Conservation (phyloP, 139 green algal genomes). For the Pleodorina starrii region DNA sequence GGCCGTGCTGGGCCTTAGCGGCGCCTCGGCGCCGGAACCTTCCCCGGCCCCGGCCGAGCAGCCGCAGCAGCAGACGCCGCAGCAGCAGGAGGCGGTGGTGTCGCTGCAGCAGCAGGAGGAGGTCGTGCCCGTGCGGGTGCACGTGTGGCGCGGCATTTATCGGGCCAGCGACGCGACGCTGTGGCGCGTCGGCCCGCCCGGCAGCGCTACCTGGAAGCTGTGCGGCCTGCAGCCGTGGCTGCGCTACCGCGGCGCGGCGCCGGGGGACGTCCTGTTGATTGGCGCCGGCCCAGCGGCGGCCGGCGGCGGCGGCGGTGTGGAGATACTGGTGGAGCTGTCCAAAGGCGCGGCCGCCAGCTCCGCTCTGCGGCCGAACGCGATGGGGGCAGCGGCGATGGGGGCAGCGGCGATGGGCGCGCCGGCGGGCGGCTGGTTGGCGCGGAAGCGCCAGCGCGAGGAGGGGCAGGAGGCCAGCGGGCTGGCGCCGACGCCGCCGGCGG, state of each 20-base stretch:
- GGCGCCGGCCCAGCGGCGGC: neutral
- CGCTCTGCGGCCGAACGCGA: neutral
- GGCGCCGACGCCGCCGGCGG: neutral
- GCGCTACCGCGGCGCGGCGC: neutral
- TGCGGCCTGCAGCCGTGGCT: slow-evolving; percentile 5
- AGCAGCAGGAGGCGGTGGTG: neutral
- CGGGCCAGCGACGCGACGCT: neutral
- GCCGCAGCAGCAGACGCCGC: too few species aligned
- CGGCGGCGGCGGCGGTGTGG: neutral
- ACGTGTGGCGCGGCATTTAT: neutral
- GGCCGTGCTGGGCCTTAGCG: neutral
- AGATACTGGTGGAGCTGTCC: neutral
- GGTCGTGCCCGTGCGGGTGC: neutral
- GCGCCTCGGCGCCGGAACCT: neutral
- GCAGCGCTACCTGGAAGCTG: neutral
- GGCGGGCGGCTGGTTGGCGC: neutral
- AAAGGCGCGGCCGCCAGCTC: neutral
- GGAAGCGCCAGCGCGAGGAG: neutral
- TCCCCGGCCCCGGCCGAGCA: too few species aligned
- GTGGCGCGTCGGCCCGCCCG: neutral
- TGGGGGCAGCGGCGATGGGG: neutral
- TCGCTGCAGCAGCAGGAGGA: neutral
- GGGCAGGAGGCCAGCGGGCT: neutral
- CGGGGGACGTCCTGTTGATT: neutral
- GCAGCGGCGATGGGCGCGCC: neutral